These are phyloP conservation scores for Arabidopsis hybrid DNA, from an alignment of 441 rosid genomes.

Conservation along the genomic window DNA sequence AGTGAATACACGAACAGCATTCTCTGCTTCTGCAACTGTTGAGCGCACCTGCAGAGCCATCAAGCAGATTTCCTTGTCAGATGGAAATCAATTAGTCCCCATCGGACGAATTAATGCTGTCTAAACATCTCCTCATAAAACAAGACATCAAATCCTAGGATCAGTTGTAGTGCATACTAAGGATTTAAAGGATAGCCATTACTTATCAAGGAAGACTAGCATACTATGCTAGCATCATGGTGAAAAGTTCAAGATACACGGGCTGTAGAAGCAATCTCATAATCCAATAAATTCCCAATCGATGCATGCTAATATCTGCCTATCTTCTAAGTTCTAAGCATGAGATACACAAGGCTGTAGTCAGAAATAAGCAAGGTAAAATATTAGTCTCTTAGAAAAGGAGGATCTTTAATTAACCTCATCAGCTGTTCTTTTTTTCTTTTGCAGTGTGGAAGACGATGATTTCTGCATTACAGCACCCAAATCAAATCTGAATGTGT, in stretches of 20 bases:
- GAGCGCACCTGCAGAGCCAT: conserved; percentile 77
- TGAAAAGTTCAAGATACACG: conserved; percentile 14
- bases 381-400: conserved; percentile 19
- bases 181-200: conserved; percentile 7
- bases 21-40: conserved; percentile 94
- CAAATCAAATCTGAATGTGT: conserved; percentile 93
- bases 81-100: conserved; percentile 20
- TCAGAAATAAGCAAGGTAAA: conserved; percentile 20
- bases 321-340: conserved; percentile 11
- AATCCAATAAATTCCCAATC: background rate
- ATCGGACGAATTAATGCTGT: background rate
- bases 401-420: conserved; percentile 63
- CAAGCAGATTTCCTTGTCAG: conserved; percentile 41
- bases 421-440: conserved; percentile 91
- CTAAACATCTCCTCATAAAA: conserved; percentile 1
- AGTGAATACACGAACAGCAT: conserved; percentile 93
- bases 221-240: conserved; percentile 5
- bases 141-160: conserved; percentile 18
- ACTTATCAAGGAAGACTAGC: conserved; percentile 12
- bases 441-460: conserved; percentile 95
- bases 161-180: conserved; percentile 14
- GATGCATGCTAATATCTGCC: background rate
- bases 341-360: conserved; percentile 10
- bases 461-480: conserved; percentile 99
- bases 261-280: conserved; percentile 23